Conservation (phyloP, 805 yeast genomes). For the Zygoascus ofunaensis region DNA sequence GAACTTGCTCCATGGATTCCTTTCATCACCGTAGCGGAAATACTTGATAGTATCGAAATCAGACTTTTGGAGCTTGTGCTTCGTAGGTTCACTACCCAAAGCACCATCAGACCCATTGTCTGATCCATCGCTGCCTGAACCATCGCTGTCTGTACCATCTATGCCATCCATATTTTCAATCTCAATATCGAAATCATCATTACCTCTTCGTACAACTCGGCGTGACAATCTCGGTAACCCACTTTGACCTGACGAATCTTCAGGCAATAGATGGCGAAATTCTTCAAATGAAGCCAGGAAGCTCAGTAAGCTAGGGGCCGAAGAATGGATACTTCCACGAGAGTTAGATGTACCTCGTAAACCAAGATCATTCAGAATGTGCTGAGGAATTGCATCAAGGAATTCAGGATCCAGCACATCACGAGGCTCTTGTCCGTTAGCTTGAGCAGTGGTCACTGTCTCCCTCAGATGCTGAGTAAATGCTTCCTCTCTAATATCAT, state of each 20-base stretch:
- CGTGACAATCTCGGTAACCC: not conserved
- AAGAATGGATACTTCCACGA: not conserved
- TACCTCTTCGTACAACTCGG: not conserved
- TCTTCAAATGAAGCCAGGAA: constrained; percentile 26
- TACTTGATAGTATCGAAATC: not conserved
- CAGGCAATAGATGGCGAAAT: not conserved
- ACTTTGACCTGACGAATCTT: no score
- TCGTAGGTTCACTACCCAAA: not conserved
- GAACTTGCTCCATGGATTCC: constrained; percentile 2
- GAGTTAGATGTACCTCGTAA: constrained; percentile 9
- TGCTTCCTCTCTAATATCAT: constrained; percentile 87
- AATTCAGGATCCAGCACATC: constrained; percentile 69
- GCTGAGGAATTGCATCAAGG: constrained; percentile 67
- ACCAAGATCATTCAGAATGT: constrained; percentile 37
- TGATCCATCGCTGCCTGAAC: not conserved
- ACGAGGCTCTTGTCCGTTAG: constrained; percentile 23
- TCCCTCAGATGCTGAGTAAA: constrained; percentile 76
- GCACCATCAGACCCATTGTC: not conserved
- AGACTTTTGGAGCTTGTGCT: not conserved
- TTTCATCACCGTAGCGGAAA: not conserved
- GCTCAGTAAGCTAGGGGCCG: constrained; percentile 11
- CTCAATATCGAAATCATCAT: constrained; percentile 10
- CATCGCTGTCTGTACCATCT: not conserved
- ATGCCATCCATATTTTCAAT: not conserved
- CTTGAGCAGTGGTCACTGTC: constrained; percentile 34